Evolutionary conservation across 1,139 yeast genomes (phyloP), one percentile per base, ranked within the genome.

Genomic region (Debaryomyces robertsiae): DNA sequence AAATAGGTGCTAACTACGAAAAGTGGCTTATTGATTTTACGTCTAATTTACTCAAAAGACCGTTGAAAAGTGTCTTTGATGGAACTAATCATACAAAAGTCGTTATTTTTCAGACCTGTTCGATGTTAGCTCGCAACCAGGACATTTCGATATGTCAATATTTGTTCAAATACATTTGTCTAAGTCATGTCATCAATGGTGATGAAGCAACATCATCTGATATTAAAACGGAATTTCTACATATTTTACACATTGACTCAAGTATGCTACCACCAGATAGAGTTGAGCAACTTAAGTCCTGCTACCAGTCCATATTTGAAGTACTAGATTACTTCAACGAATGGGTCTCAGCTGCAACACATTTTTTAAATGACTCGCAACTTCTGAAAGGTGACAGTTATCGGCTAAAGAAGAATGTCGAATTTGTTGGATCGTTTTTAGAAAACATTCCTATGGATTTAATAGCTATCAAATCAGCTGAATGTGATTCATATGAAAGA

Each of bases 401-500:
- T 10, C 42, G 53, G 35, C 47, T 60, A 27, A 60, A 57, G 27
- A 52, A 61, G 24, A 69, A 69, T 42, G 61, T 75, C 4, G 50
- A 52, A 14, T 51, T 55, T 18, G 73, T 73, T 3, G 79, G 78
- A 38, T 49, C 48, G 1, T 78, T 89, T 43, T 54, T 86, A 27
- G 62, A 60, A 2, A 58, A 63, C 4, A 77, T 91, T 13, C 88
- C 95, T 0, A 79, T 83, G 30, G 81, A 79, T 34, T 58, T 85
- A 17, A 71, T 94, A 53, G 97, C 96, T 0, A 69, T 75, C 30
- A 75, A 93, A 40, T 85, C 98, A 0, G 77, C 89, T 2, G 90
- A 88, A 48, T 88, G 95, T 48, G 86, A 82, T 40, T 83, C 95
- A 0, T 89, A 81, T 54, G 97, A 95, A 46, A 73, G 98, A 40